Base-by-base conservation (phyloP, 768 basidiomycete species). In the Suillus luteus region DNA sequence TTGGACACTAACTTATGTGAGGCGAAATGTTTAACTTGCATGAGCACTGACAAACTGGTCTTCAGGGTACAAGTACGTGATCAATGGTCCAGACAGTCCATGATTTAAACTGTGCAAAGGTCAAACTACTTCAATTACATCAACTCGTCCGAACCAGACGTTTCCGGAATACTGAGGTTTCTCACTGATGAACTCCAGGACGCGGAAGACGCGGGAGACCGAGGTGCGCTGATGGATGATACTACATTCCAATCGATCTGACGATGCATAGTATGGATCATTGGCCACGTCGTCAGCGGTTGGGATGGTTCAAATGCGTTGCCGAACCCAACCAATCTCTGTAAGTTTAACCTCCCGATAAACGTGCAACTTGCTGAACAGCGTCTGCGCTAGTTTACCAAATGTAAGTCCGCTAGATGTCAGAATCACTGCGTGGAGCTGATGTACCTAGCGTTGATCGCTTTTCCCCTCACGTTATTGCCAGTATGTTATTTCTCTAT, bases 101-200 rank as follows among this genome's bases (percentile, higher is more conserved):
- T 49, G 22, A 22, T 59, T 27, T 62, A 62, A 66, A 65, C 44
- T 66, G 37, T 8, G 44, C 41, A 54, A 55, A 86, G 86, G 57
- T 79, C 86, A 14, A 93, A 93, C 71, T 86, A 83, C 66, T 90
- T 91, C 77, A 89, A 88, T 72, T 93, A 88, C 70, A 87, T 92
- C 76, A 90, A 92, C 68, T 81, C 90, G 70, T 86, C 86, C 27
- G 72, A 83, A 31, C 83, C 87, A 12, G 91, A 93, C 73, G 79
- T 79, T 46, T 91, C 88, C 51, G 90, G 91, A 24, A 89, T 92
- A 86, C 78, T 92, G 68, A 81, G 88, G 43, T 92, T 91, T 76
- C 69, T 93, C 66, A 92, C 91, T 7, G 86, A 91, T 64, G 89
- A 92, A 71, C 76, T 92, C 15, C 91, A 93, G 72, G 86, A 80